Conservation (phyloP, 2,329 filamentous ascomycete genomes). For the Sordariomycetes sp. region DNA sequence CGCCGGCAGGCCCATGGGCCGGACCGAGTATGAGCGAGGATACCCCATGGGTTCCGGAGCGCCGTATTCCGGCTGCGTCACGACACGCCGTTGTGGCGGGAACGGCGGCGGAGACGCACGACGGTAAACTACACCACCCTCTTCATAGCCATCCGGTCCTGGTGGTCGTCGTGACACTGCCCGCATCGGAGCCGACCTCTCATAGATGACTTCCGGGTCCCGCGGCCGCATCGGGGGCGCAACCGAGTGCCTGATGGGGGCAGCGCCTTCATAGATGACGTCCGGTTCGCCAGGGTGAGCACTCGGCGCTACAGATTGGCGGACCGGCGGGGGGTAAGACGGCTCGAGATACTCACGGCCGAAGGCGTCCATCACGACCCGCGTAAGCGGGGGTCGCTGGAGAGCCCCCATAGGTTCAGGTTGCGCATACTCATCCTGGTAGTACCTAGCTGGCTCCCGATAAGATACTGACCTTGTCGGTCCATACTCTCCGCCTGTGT, state of each 20-base stretch:
- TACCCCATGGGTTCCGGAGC: constrained; percentile 17
- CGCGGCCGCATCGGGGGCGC: constrained; percentile 29
- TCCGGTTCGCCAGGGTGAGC: constrained; percentile 32
- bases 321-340: constrained; percentile 23
- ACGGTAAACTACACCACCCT: constrained; percentile 35
- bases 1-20: constrained; percentile 25
- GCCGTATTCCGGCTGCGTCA: constrained; percentile 48
- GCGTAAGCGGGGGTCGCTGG: constrained; percentile 39
- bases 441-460: not conserved
- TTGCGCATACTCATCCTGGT: constrained; percentile 2
- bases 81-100: constrained; percentile 34
- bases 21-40: constrained; percentile 20
- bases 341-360: constrained; percentile 66
- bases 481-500: constrained; percentile 21
- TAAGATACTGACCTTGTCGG: constrained; percentile 20
- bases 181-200: constrained; percentile 39
- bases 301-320: constrained; percentile 41
- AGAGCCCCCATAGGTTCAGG: constrained; percentile 29
- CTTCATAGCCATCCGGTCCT: constrained; percentile 30
- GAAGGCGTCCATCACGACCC: constrained; percentile 70
- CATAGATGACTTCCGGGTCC: constrained; percentile 50
- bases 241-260: constrained; percentile 37
- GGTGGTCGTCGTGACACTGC: constrained; percentile 33
- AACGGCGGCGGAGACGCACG: constrained; percentile 34
- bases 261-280: constrained; percentile 49